Base-by-base conservation (phyloP, 306 rosid genomes). In the Hippophae tibetana region DNA sequence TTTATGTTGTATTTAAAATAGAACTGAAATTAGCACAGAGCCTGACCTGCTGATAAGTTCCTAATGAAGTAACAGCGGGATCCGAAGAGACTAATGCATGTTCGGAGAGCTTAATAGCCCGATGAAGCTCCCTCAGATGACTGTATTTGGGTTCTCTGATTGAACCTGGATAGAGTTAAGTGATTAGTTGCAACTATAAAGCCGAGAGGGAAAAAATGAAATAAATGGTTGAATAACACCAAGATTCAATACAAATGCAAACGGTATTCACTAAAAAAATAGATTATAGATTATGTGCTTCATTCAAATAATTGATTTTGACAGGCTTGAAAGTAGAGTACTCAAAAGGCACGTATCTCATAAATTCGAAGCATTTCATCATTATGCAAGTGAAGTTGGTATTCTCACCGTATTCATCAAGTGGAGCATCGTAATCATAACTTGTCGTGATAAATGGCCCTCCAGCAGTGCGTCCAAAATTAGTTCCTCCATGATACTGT, bases 401-500 rank as follows among this genome's bases (percentile, higher is more conserved):
- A 53, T 61, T 77, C 88, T 76, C 57, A 90, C 98, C 98, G 25
- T 85, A 90, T 74, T 90, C 98, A 73, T 90, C 98, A 64, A 90
- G 74, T 61, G 98, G 98, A 51, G 98, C 96, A 74, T 90, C 94
- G 70, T 90, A 90, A 66, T 90, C 97, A 58, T 90, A 90, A 66
- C 94, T 90, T 57, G 97, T 81, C 55, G 98, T 85, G 42, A 90
- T 69, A 83, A 90, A 87, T 47, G 98, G 98, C 9, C 98, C 98
- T 47, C 98, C 98, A 69, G 98, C 92, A 41, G 95, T 79, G 68
- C 98, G 85, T 69, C 98, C 98, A 13, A 90, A 90, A 74, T 90
- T 90, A 56, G 98, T 90, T 79, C 98, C 98, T 78, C 98, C 98
- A 56, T 90, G 96, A 69, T 90, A 90, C 98, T 90, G 74, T 57